Evolutionary conservation across 768 basidiomycete species (phyloP).

Genomic region (Xerocomellus dryophilus): DNA sequence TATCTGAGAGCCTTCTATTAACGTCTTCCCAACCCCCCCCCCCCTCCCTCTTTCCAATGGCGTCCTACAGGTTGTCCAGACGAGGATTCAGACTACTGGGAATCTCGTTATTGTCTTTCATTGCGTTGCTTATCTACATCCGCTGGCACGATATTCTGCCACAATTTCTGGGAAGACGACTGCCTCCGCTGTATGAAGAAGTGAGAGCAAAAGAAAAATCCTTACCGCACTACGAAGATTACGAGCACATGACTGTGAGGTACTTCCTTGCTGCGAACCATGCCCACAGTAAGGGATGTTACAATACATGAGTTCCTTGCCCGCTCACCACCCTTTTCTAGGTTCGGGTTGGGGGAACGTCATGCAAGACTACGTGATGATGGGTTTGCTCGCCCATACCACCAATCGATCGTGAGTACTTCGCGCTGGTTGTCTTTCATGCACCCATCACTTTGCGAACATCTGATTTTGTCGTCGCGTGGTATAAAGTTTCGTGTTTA

Average conservation of each 20-base stretch:
- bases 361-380: conserved; percentile 41
- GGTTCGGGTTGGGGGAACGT: conserved; percentile 42
- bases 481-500: conserved; percentile 38
- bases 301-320: neutral
- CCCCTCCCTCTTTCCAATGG: conserved; percentile 12
- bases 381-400: conserved; percentile 34
- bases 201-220: conserved; percentile 38
- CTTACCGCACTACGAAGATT: conserved; percentile 41
- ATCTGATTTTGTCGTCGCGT: conserved; percentile 2
- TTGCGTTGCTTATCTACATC: conserved; percentile 14
- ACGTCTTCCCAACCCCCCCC: neutral
- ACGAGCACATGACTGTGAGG: conserved; percentile 35
- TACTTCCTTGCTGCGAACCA: conserved; percentile 52
- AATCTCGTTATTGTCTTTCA: conserved; percentile 4
- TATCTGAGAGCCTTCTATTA: neutral
- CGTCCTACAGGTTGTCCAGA: conserved; percentile 21
- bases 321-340: conserved; percentile 8
- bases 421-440: neutral
- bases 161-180: neutral
- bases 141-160: conserved; percentile 4
- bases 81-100: conserved; percentile 22
- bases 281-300: conserved; percentile 29
- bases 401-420: conserved; percentile 35
- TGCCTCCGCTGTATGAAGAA: conserved; percentile 43
- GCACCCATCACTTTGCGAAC: neutral